These are phyloP conservation scores for Ganoderma sinense DNA, from an alignment of 1,284 basidiomycete genomes.

Conservation along the genomic window DNA sequence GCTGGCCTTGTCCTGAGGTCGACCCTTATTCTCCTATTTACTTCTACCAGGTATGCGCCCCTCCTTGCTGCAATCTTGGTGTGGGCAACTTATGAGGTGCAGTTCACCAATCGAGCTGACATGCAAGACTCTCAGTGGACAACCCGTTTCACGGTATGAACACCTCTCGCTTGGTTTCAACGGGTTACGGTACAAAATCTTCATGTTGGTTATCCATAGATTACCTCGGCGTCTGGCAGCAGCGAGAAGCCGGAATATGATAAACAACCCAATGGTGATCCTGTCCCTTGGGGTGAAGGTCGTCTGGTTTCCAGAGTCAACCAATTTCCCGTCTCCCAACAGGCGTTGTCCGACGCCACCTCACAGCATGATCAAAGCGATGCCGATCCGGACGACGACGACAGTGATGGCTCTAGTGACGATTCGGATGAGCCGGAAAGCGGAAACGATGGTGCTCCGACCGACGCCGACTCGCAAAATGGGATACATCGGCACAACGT, in stretches of 20 bases:
- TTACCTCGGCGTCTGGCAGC: conserved; percentile 39
- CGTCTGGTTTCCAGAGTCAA: conserved; percentile 12
- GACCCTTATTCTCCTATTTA: conserved; percentile 48
- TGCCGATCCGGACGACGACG: background rate
- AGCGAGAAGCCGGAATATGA: conserved; percentile 38
- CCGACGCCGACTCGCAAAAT: background rate
- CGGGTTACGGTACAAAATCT: no score
- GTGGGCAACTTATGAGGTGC: background rate
- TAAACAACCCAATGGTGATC: conserved; percentile 44
- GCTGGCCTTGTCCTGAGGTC: conserved; percentile 49
- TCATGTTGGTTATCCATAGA: conserved; percentile 29
- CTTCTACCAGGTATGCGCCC: conserved; percentile 46
- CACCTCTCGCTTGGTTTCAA: no score
- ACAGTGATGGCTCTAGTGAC: background rate
- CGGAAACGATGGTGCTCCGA: background rate
- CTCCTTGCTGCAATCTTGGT: background rate
- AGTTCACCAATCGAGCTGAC: conserved; percentile 46
- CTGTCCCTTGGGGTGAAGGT: conserved; percentile 43
- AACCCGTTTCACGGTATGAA: conserved; percentile 46
- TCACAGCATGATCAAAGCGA: background rate
- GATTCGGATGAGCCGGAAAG: background rate
- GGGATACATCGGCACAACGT: background rate
- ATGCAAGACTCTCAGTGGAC: conserved; percentile 43
- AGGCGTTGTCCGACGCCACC: background rate
- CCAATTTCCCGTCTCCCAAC: background rate